phyloP scores from a whole-genome alignment of 805 yeast genomes.

The Pichia rugopelliculosa region DNA sequence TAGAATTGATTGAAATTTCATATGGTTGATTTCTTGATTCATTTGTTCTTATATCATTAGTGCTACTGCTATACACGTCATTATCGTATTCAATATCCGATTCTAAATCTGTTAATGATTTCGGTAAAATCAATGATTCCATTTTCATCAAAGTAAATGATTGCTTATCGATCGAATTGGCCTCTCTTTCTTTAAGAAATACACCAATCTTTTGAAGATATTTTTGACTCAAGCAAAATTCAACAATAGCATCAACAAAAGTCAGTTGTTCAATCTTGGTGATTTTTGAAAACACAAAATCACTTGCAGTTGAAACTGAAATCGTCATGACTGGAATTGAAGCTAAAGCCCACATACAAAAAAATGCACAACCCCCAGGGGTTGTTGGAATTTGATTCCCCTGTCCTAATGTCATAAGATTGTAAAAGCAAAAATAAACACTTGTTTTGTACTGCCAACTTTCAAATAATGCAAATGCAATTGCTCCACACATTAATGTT shows the following conservation, averaged over 20 bases:
- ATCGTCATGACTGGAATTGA: constrained; percentile 89
- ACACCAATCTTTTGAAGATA: constrained; percentile 5
- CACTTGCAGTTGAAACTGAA: constrained; percentile 65
- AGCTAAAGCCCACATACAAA: constrained; percentile 70
- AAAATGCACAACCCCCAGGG: constrained; percentile 63
- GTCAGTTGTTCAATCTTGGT: constrained; percentile 15
- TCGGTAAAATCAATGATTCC: not conserved
- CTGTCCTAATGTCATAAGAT: constrained; percentile 77
- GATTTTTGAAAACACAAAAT: constrained; percentile 36
- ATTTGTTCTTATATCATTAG: no score
- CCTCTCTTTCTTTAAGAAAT: constrained; percentile 2
- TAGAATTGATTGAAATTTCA: not conserved
- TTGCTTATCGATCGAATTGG: not conserved
- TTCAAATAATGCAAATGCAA: constrained; percentile 53
- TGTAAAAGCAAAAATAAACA: constrained; percentile 69
- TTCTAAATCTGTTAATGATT: not conserved
- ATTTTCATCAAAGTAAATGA: not conserved
- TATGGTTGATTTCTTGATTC: no score
- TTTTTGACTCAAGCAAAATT: constrained; percentile 8
- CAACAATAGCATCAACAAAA: constrained; percentile 12
- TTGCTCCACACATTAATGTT: constrained; percentile 72
- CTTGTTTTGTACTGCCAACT: constrained; percentile 65
- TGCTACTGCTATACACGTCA: not conserved
- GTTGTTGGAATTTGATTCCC: constrained; percentile 65
- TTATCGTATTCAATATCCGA: not conserved